Base-by-base conservation (phyloP, 179 eudicot species). In the Sideroxylon spinosum region DNA sequence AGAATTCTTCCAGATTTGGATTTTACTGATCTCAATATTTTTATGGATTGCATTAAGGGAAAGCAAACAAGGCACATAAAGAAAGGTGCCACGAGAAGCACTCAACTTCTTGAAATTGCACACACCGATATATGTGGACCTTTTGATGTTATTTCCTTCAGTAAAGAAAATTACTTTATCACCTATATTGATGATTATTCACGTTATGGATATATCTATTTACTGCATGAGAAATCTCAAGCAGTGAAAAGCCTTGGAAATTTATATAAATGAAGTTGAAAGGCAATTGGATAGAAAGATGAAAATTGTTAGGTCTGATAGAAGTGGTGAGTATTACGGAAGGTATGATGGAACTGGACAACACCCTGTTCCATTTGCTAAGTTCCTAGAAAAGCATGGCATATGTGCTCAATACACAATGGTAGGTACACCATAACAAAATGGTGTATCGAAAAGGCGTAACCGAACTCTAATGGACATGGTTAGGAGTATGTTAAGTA, bases 351-450 rank as follows among this genome's bases (percentile, higher is more conserved):
- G 14, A 56, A 4, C 20, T 10, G 25, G 74, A 17, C 74, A 70
- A 50, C 17, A 9, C 28, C 57, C 26, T 19, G 44, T 44, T 7
- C 72, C 49, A 32, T 32, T 9, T 9, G 17, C 49, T 68, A 68
- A 32, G 29, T 8, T 68, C 7, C 44, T 23, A 52, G 76, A 72
- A 72, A 72, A 7, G 14, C n/a, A 25, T 52, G 63, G 63, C 5
- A 71, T 71, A 7, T 71, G 59, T 71, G 57, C 73, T 67, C 48
- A 67, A 23, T 67, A 67, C 73, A 68, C 17, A 26, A 32, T 68
- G 53, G 8, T 8, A 68, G 73, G 52, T 14, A 68, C 9, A 68
- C 73, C 73, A 9, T 20, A 68, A 68, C 49, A 68, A 12, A 68
- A 68, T 68, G 52, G 48, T 7, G 9, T 68, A 3, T 5, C 50